Evolutionary conservation across 176 grass and related monocot genomes (phyloP), one percentile per base, ranked within the genome.

Genomic region (Carex scoparia): DNA sequence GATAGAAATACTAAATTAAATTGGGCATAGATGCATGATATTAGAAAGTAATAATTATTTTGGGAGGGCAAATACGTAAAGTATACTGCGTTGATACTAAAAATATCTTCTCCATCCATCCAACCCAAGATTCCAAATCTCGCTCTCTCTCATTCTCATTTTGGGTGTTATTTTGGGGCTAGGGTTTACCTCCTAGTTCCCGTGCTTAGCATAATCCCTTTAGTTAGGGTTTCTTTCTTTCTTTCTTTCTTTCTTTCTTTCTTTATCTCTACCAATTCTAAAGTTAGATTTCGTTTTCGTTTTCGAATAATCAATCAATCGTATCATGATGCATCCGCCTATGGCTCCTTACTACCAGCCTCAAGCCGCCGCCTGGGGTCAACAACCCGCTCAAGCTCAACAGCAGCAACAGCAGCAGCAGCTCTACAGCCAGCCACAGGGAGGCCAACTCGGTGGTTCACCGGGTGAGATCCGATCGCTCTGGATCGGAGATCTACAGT

Each of bases 401-500:
- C 87, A 90, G 82, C 86, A 16, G 40, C 79, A 16, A 32, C 79
- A 80, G 31, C 53, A 84, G 73, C 88, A 84, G 59, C 62, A 65
- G 40, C 27, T 59, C 42, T 48, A 71, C 5, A 7, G 48, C n/a
- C 44, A 11, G 44, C 37, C 4, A 49, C 84, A 32, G 40, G 63
- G 23, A 16, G 84, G 66, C 30, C 85, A 65, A 55, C 61, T 62
- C 1, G 46, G 82, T 23, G 79, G 85, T 0, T 83, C 73, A 13
- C 58, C 69, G 8, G 89, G 90, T 35, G 94, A 97, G 83, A 82
- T 97, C 86, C 91, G 86, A 69, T 85, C 94, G 2, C 84, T 97
- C 69, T 97, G 94, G 94, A 91, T 97, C 30, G 92, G 94, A 49
- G 94, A 97, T 87, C 86, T 97, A 57, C 92, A 93, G 86, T 90